Conservation (phyloP, 441 rosid genomes). For the Bocquillonia castaneifolia region DNA sequence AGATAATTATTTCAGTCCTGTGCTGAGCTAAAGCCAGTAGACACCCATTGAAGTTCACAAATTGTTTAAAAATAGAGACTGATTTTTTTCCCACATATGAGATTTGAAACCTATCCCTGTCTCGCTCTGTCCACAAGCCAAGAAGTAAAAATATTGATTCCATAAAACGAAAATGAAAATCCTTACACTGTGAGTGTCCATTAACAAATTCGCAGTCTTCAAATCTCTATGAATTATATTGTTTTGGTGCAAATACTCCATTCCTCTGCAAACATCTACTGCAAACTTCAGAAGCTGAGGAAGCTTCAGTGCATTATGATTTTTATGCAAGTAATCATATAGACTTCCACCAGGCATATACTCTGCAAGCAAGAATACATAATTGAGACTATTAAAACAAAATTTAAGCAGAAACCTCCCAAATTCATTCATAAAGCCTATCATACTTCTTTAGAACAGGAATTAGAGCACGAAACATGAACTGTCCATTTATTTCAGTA, state of each 20-base stretch:
- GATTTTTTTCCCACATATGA: neutral
- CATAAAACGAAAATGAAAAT: constrained; percentile 4
- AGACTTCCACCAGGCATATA: constrained; percentile 80
- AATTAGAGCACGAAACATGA: neutral
- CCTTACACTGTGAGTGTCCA: constrained; percentile 57
- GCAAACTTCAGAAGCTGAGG: constrained; percentile 59
- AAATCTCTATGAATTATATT: constrained; percentile 71
- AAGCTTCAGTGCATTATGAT: constrained; percentile 44
- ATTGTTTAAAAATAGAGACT: neutral
- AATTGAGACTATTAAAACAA: neutral
- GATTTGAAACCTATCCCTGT: neutral
- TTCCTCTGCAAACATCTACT: constrained; percentile 66
- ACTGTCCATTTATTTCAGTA: neutral
- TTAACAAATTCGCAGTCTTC: constrained; percentile 74
- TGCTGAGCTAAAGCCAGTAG: neutral
- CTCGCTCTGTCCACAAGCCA: neutral
- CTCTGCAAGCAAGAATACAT: constrained; percentile 41
- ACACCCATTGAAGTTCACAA: neutral
- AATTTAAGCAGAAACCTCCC: neutral
- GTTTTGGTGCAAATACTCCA: constrained; percentile 73
- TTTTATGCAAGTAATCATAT: constrained; percentile 62
- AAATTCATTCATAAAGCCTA: constrained; percentile 8
- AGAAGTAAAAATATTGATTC: too few relatives aligned
- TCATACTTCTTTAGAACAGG: neutral
- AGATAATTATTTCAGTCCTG: neutral